Evolutionary conservation across 495 filamentous ascomycete species (phyloP).

Genomic region (Xylaria telfairii): DNA sequence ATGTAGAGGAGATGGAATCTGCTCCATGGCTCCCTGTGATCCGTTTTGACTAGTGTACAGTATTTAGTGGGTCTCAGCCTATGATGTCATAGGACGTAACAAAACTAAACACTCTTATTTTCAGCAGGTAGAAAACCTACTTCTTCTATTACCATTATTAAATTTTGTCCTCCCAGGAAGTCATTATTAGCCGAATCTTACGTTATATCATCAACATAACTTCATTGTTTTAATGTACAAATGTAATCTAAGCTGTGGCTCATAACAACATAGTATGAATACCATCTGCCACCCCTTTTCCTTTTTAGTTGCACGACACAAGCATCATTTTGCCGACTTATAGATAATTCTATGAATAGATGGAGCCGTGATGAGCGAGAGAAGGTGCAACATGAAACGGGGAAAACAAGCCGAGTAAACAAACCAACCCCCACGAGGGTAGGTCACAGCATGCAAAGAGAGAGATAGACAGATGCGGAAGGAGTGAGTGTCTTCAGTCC

Average conservation of each 20-base stretch:
- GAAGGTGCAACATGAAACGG: neutral
- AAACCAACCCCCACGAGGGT: neutral
- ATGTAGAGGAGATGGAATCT: too few relatives aligned
- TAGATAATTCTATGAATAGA: neutral
- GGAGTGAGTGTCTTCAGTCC: slow-evolving; percentile 7
- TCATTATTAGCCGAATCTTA: neutral
- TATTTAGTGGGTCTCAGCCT: too few relatives aligned
- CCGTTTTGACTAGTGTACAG: too few relatives aligned
- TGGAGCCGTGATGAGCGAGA: neutral
- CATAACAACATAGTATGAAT: neutral
- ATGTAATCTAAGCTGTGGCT: neutral
- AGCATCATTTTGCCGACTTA: slow-evolving; percentile 1
- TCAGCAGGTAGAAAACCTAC: too few relatives aligned
- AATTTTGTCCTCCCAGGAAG: too few relatives aligned
- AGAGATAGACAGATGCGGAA: neutral
- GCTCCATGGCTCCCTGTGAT: too few relatives aligned
- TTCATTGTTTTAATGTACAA: neutral
- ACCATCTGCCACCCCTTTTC: neutral
- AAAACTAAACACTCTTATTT: too few relatives aligned
- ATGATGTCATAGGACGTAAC: too few relatives aligned
- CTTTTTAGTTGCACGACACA: neutral
- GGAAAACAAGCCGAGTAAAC: neutral
- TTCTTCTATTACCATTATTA: too few relatives aligned
- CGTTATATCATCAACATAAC: neutral
- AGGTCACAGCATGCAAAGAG: neutral